Evolutionary conservation across 2,329 filamentous ascomycete species (phyloP), one percentile per base, ranked within the genome.

Genomic region (Ilyonectria destructans): DNA sequence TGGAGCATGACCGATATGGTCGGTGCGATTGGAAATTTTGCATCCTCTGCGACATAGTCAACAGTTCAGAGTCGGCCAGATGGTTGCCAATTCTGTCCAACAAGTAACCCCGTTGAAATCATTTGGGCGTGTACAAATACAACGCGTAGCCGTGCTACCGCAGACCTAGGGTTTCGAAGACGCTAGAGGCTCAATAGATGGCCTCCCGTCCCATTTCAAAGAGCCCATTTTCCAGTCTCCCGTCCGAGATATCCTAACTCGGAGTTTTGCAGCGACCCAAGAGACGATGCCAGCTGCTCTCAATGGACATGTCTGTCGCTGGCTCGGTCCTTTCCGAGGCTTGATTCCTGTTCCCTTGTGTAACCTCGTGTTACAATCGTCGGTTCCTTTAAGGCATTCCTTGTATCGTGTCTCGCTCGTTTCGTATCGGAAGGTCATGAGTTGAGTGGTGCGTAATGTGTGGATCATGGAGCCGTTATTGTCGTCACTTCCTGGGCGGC

Each of bases 401-500:
- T 12, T 46, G 37, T 29, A 17, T 51, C 12, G n/a, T 46, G 8
- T 12, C 5, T 60, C 40, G 62, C 40, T 59, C 15, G 40, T 48
- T 46, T 31, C 46, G 40, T 23, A 13, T 48, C 19, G 29, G n/a
- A n/a, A 40, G 17, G 43, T 35, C 15, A 15, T 26, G 65, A 66
- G 68, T 46, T 40, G 65, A 61, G 70, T 67, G 61, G 62, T 54
- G 59, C 68, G 51, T 26, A 40, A 26, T 3, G 19, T 37, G 48
- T 17, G 51, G 13, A 40, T 54, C 19, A 61, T 52, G 49, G 31
- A 51, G n/a, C n/a, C 23, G 31, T 49, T 19, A 43, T 5, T 17
- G 7, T 15, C 2, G 10, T 76, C 66, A 76, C 62, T 76, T 76
- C 65, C 69, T 73, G 4, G 74, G 75, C 51, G 71, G 72, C 29